These are phyloP conservation scores for Xerocomus amazonicus DNA, from an alignment of 1,284 basidiomycete genomes.

Conservation along the genomic window DNA sequence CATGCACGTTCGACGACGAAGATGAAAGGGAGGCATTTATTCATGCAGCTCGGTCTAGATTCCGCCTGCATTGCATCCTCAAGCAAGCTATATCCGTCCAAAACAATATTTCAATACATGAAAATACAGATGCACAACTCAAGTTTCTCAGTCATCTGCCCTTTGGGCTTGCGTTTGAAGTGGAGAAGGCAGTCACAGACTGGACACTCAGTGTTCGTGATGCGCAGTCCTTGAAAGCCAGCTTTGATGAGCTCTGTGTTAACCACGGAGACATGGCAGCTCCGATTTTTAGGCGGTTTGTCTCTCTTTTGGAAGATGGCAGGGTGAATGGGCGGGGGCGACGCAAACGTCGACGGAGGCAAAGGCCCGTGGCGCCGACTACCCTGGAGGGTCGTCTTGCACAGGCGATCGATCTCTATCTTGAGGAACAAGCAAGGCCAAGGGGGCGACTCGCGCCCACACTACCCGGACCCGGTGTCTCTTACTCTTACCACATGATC, in stretches of 20 bases:
- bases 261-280: conserved; percentile 18
- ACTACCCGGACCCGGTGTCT: conserved; percentile 21
- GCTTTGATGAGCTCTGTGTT: conserved; percentile 22
- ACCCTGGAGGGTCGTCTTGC: conserved; percentile 21
- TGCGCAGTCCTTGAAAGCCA: conserved; percentile 19
- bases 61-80: conserved; percentile 21
- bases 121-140: conserved; percentile 8
- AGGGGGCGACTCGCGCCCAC: conserved; percentile 22
- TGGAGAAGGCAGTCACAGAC: conserved; percentile 35
- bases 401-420: conserved; percentile 24
- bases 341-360: neutral
- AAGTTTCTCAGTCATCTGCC: conserved; percentile 27
- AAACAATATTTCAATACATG: conserved; percentile 7
- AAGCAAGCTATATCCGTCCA: conserved; percentile 10
- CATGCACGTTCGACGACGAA: conserved; percentile 26
- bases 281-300: conserved; percentile 33
- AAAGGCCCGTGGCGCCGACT: neutral
- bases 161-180: conserved; percentile 39
- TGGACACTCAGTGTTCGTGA: conserved; percentile 27
- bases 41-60: conserved; percentile 20
- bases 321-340: neutral
- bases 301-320: conserved; percentile 23
- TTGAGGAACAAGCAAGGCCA: conserved; percentile 25
- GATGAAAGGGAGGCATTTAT: conserved; percentile 29
- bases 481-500: conserved; percentile 41